Percentiles rank a stretch among this genome's conserved stretches.
phyloP scores from a whole-genome alignment of 1,284 basidiomycete genomes.

The Puccinia coronata region DNA sequence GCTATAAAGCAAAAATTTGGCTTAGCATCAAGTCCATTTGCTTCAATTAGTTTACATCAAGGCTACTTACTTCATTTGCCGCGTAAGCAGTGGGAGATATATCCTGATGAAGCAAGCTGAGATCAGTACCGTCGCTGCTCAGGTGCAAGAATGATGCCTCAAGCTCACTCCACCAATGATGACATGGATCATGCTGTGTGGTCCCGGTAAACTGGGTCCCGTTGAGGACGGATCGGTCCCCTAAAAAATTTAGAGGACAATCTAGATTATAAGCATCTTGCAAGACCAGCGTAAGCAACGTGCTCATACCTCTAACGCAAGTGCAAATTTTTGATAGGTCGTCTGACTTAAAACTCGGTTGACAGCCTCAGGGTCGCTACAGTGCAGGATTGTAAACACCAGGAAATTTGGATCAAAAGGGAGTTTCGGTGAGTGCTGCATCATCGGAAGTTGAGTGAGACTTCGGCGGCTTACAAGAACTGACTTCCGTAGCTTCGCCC shows the following conservation, averaged over 20 bases:
- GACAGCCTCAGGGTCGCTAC: slow-evolving; percentile 2
- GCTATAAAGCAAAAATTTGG: neutral
- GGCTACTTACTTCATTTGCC: slow-evolving; percentile 35
- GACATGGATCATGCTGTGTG: slow-evolving; percentile 43
- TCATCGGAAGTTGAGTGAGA: too few species aligned
- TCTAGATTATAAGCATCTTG: neutral
- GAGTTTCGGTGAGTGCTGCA: too few species aligned
- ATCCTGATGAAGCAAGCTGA: neutral
- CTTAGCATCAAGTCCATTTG: neutral
- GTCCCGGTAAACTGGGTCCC: neutral
- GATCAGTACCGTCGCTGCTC: neutral
- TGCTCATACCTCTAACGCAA: slow-evolving; percentile 23
- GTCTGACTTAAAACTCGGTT: neutral
- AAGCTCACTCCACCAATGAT: slow-evolving; percentile 40
- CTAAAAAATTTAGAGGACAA: neutral
- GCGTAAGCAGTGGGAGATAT: slow-evolving; percentile 43
- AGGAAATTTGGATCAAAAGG: neutral
- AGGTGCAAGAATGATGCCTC: neutral
- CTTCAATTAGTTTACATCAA: neutral
- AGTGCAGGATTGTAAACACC: neutral
- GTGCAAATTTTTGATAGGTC: slow-evolving; percentile 26
- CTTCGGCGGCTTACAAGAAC: slow-evolving; percentile 34
- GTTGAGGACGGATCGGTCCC: slow-evolving; percentile 26
- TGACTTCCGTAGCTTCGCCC: slow-evolving; percentile 45
- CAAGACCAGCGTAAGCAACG: neutral